Evolutionary conservation across 228 moss, liverwort and hornwort genomes (phyloP).

Genomic region (Sphagnum magellanicum): DNA sequence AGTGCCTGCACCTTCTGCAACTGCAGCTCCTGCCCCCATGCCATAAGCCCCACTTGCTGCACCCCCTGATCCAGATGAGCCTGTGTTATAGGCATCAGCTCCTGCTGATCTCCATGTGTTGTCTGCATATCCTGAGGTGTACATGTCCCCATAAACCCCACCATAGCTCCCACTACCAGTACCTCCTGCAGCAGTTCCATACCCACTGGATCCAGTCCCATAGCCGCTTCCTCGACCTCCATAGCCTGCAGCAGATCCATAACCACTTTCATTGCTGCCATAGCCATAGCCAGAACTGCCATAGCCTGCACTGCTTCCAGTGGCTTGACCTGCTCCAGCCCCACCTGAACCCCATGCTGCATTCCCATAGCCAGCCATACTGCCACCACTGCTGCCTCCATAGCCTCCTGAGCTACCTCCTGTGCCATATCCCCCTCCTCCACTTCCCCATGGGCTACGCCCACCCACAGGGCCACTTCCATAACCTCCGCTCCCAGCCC

Average conservation of each 20-base stretch:
- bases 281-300: constrained; percentile 84
- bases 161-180: constrained; percentile 73
- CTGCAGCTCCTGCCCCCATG: constrained; percentile 30
- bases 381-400: constrained; percentile 57
- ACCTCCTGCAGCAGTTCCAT: constrained; percentile 23
- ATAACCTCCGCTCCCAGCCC: constrained; percentile 50
- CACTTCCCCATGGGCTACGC: constrained; percentile 83
- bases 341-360: constrained; percentile 77
- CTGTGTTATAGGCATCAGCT: constrained; percentile 70
- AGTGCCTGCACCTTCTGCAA: constrained; percentile 41
- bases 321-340: constrained; percentile 59
- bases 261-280: constrained; percentile 76
- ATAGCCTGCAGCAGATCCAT: constrained; percentile 77
- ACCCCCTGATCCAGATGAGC: constrained; percentile 66
- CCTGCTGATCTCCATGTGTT: constrained; percentile 88
- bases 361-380: constrained; percentile 78
- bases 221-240: constrained; percentile 85
- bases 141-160: constrained; percentile 76
- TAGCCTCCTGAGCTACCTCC: constrained; percentile 76
- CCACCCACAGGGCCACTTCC: constrained; percentile 66
- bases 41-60: constrained; percentile 62
- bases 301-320: constrained; percentile 68
- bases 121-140: constrained; percentile 71
- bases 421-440: constrained; percentile 74
- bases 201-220: constrained; percentile 58